Evolutionary conservation across 2,329 filamentous ascomycete genomes (phyloP).

Genomic region (Aureobasidium sp.): DNA sequence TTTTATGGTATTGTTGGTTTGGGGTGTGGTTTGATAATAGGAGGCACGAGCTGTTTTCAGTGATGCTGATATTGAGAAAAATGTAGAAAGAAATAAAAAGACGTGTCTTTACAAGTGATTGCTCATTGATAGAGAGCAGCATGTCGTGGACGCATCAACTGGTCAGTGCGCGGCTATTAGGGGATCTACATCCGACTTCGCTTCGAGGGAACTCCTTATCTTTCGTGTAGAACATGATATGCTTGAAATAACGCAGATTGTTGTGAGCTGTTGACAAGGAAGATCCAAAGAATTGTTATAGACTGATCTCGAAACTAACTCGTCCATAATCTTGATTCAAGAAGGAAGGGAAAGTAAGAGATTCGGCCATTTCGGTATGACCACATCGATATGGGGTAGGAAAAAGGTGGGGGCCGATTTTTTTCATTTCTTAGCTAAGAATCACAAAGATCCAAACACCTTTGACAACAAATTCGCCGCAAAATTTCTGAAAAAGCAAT

Average conservation of each 20-base stretch:
- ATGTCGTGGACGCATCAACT: too few species aligned
- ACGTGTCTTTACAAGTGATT: background rate
- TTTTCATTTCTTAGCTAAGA: background rate
- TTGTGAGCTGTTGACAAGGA: too few species aligned
- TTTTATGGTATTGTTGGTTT: background rate
- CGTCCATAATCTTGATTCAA: too few species aligned
- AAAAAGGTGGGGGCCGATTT: background rate
- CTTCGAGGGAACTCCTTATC: background rate
- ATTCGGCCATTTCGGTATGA: too few species aligned
- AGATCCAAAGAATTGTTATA: too few species aligned
- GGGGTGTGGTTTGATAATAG: background rate
- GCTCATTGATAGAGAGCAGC: background rate
- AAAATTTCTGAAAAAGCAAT: background rate
- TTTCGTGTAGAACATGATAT: too few species aligned
- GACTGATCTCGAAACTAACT: too few species aligned
- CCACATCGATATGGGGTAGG: background rate
- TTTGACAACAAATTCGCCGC: too few species aligned
- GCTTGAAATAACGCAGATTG: too few species aligned
- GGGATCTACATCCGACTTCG: constrained; percentile 1
- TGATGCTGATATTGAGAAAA: background rate
- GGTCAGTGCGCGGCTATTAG: background rate
- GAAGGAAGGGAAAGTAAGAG: too few species aligned
- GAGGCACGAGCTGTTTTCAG: too few species aligned
- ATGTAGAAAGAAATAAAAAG: too few species aligned
- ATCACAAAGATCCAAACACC: background rate